Base-by-base conservation (phyloP, 768 basidiomycete genomes). In the Termitomyces sp. region DNA sequence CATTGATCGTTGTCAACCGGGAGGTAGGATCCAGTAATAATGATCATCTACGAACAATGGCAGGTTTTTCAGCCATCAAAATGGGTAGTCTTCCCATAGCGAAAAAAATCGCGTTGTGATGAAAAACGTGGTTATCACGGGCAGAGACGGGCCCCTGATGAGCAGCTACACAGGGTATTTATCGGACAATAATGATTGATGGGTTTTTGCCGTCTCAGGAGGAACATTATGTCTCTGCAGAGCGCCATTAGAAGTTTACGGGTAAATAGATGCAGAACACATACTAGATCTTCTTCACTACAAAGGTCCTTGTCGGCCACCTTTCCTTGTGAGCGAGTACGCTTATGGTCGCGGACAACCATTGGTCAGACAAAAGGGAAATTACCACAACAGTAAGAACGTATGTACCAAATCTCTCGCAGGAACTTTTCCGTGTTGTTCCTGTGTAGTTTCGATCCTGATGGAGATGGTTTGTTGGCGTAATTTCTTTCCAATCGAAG, bases 361-460 rank as follows among this genome's bases (percentile, higher is more conserved):
- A 11, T 17, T 35, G 14, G 10, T 50, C n/a, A 14, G 11, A 42
- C 11, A 48, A 11, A 48, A 44, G 11, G 26, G 8, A 5, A 17
- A 37, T 10, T 2, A 43, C 9, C 19, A 35, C 11, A 12, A 15
- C 1, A 48, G 3, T 1, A 17, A 37, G 19, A 34, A 54, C 52
- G 34, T 30, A 53, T 7, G 9, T 34, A 34, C 56, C 24, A 48
- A 46, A 26, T 48, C 28, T 14, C 21, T 8, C 10, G 15, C 24
- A 1, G 34, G 11, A 38, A 21, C 14, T 8, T 30, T 32, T 7
- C 45, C 22, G 7, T 57, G 37, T 6, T 45, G 59, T 40, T 68
- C 62, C 12, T 63, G 60, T 19, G 69, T 68, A 0, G 68, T 73
- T 26, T 73, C 71, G 11, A 73, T 70, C 17, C 66, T 66, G 45